These are phyloP conservation scores for Ilyonectria destructans DNA, from an alignment of 2,329 filamentous ascomycete genomes.

Conservation along the genomic window DNA sequence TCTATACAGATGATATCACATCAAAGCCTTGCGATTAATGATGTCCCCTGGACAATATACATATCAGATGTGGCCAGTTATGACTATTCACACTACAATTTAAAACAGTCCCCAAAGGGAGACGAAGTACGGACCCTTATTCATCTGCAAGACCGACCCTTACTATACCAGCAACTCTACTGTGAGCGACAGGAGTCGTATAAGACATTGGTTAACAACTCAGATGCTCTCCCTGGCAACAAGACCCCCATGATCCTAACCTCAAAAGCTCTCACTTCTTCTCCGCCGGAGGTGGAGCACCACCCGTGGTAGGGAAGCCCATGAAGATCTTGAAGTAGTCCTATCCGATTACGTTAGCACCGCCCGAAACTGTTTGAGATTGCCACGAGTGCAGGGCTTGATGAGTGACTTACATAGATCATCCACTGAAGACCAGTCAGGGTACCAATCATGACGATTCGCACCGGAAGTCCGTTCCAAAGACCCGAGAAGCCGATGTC, in stretches of 20 bases:
- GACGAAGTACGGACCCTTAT: not conserved
- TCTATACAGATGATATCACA: too few species aligned
- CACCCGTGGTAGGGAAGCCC: constrained; percentile 88
- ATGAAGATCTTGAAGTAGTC: constrained; percentile 94
- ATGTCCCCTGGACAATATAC: too few species aligned
- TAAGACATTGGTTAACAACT: not conserved
- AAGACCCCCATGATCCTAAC: not conserved
- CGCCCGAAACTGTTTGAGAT: not conserved
- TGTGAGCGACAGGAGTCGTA: not conserved
- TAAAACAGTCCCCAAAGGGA: not conserved
- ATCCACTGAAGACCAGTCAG: constrained; percentile 92
- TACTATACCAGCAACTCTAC: not conserved
- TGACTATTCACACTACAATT: too few species aligned
- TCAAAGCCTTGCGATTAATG: too few species aligned
- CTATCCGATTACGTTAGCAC: constrained; percentile 55
- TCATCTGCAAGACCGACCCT: constrained; percentile 4
- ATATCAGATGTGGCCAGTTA: too few species aligned
- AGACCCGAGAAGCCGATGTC: constrained; percentile 91
- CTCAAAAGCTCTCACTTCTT: constrained; percentile 55
- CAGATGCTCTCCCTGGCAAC: not conserved
- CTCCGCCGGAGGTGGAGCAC: constrained; percentile 70
- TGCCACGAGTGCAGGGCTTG: not conserved
- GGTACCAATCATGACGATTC: constrained; percentile 91
- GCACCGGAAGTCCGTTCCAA: constrained; percentile 90
- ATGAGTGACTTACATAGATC: constrained; percentile 78